phyloP scores from a whole-genome alignment of 1,284 basidiomycete species.

The Thecaphora frezii region DNA sequence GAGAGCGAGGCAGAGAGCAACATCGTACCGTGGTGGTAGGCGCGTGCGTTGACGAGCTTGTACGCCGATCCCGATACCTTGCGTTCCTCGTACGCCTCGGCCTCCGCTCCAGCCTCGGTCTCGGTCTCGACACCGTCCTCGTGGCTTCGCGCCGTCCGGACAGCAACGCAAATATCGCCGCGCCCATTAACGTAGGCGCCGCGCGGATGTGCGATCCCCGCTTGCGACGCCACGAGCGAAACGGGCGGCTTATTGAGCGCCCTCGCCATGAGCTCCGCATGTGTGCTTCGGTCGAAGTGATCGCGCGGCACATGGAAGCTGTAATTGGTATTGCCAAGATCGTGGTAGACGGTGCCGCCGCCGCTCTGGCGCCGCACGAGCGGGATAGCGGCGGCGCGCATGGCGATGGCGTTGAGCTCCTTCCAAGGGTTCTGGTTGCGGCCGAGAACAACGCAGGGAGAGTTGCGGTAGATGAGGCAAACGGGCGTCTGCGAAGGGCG shows the following conservation, averaged over 20 bases:
- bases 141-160: slow-evolving; percentile 68
- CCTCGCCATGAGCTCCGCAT: slow-evolving; percentile 75
- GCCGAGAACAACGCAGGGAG: slow-evolving; percentile 89
- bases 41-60: slow-evolving; percentile 85
- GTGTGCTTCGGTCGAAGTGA: slow-evolving; percentile 77
- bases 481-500: slow-evolving; percentile 59
- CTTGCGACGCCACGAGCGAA: slow-evolving; percentile 3
- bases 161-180: slow-evolving; percentile 68
- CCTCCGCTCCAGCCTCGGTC: slow-evolving; percentile 6
- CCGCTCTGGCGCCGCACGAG: slow-evolving; percentile 86
- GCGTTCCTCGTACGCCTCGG: slow-evolving; percentile 31
- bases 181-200: slow-evolving; percentile 73
- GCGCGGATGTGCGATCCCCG: slow-evolving; percentile 1
- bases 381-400: slow-evolving; percentile 67
- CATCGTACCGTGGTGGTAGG: slow-evolving; percentile 99
- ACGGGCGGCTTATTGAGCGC: slow-evolving; percentile 69
- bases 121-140: slow-evolving; percentile 6
- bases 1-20: slow-evolving; percentile 65
- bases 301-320: slow-evolving; percentile 84
- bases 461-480: slow-evolving; percentile 84
- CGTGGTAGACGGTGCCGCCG: slow-evolving; percentile 97
- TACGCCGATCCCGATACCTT: slow-evolving; percentile 97
- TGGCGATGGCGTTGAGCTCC: slow-evolving; percentile 76
- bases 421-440: slow-evolving; percentile 99
- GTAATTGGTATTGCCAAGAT: slow-evolving; percentile 95